These are phyloP conservation scores for Penicillium fimorum DNA, from an alignment of 495 filamentous ascomycete species.

Conservation along the genomic window DNA sequence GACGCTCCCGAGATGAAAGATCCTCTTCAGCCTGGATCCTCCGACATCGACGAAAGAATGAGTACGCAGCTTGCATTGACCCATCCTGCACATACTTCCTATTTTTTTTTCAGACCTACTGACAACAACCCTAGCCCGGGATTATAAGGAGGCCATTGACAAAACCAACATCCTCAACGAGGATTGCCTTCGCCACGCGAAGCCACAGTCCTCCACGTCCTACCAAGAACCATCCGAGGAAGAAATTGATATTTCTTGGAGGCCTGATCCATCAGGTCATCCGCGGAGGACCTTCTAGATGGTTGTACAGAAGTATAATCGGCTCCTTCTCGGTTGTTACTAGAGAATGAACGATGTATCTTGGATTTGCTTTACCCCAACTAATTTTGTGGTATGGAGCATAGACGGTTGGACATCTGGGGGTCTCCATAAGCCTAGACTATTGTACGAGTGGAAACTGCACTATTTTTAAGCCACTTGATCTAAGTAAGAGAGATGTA, in stretches of 20 bases:
- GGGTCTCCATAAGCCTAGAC: background rate
- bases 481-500: background rate
- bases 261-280: slow-evolving; percentile 11
- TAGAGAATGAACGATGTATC: background rate
- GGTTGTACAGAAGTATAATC: background rate
- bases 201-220: slow-evolving; percentile 6
- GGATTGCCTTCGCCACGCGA: slow-evolving; percentile 6
- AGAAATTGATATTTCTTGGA: slow-evolving; percentile 6
- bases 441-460: background rate
- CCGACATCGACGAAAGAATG: slow-evolving; percentile 8
- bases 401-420: background rate
- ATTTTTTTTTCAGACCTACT: background rate
- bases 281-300: slow-evolving; percentile 4
- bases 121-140: slow-evolving; percentile 4
- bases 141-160: slow-evolving; percentile 15
- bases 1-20: background rate
- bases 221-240: slow-evolving; percentile 13
- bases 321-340: background rate
- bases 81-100: background rate
- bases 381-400: background rate
- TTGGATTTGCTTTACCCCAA: background rate
- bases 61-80: background rate
- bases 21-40: background rate
- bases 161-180: slow-evolving; percentile 7
- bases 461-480: background rate